Conservation (phyloP, 2,329 filamentous ascomycete genomes). For the Akanthomyces lecanii region DNA sequence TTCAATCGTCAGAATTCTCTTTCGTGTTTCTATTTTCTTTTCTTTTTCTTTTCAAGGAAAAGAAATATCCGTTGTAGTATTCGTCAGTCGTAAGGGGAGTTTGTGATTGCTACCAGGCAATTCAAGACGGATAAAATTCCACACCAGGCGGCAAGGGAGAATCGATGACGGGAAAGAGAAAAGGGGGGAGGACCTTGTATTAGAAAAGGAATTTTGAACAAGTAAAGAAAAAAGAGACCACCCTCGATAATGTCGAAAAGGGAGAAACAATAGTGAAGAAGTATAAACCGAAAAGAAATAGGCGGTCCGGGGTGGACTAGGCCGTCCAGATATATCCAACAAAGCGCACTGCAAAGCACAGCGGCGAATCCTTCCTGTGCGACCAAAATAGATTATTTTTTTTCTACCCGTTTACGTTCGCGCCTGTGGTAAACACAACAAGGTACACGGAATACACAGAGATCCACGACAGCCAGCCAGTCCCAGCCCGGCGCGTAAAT, state of each 20-base stretch:
- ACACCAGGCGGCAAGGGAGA: neutral
- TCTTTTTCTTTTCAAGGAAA: neutral
- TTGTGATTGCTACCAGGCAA: neutral
- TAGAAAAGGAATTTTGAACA: neutral
- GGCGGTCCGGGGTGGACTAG: neutral
- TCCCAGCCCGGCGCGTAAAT: slow-evolving; percentile 8
- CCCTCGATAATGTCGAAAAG: neutral
- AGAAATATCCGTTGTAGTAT: too few relatives aligned
- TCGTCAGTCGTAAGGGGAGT: neutral
- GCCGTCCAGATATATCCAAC: neutral
- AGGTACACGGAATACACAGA: neutral
- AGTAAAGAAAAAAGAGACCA: neutral
- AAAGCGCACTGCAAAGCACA: neutral
- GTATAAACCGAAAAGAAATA: neutral
- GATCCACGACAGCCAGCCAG: slow-evolving; percentile 1
- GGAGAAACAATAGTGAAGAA: neutral
- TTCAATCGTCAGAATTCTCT: neutral
- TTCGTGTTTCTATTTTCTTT: neutral
- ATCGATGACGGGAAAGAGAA: neutral
- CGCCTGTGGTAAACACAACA: neutral
- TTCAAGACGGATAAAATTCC: neutral
- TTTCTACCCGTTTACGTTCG: too few relatives aligned
- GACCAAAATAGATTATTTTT: neutral
- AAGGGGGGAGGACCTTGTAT: neutral
- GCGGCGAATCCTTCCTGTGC: neutral